Base-by-base conservation (phyloP, 1,139 yeast genomes). In the Zygosaccharomyces pseudobailii region DNA sequence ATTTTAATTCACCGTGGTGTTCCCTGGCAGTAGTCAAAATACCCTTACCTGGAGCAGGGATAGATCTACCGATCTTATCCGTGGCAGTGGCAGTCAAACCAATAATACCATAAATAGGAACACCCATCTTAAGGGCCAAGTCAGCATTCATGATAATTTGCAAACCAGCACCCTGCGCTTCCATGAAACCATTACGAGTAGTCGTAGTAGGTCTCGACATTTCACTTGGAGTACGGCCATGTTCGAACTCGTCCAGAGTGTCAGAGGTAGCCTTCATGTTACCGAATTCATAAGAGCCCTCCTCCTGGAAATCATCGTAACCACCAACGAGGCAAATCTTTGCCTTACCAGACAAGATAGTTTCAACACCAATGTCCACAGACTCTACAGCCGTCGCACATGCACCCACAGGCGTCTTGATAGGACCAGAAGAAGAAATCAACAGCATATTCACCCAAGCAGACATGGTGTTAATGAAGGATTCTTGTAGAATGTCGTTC, bases 41-140 rank as follows among this genome's bases (percentile, higher is more conserved):
- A 84, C 99, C 99, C 76, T 90, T 89, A 71, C 99, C 99, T 72
- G 99, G 99, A 67, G 98, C 98, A 59, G 99, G 99, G 60, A 92
- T 94, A 46, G 97, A 90, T 74, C 97, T 86, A 67, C 97, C 97
- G 71, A 90, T 92, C 82, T 90, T 92, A 71, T 92, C 99, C 53
- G 96, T 82, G 48, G 98, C 98, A 64, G 97, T 94, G 45, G 96
- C 90, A 54, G 96, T 79, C 80, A 90, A 73, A 48, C 95, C 98
- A 63, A 90, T 78, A 58, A 92, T 82, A 72, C 96, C 98, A 63
- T 94, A 88, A 63, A 92, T 88, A 70, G 99, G 99, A 62, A 92
- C 97, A 76, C 99, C 99, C 99, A 92, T 92, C 67, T 84, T 81
- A 59, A 92, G 63, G 36, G 99, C 99, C 62, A 92, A 77, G 58